phyloP scores from a whole-genome alignment of 1,284 basidiomycete genomes.

The Rhodotorula glutinis region DNA sequence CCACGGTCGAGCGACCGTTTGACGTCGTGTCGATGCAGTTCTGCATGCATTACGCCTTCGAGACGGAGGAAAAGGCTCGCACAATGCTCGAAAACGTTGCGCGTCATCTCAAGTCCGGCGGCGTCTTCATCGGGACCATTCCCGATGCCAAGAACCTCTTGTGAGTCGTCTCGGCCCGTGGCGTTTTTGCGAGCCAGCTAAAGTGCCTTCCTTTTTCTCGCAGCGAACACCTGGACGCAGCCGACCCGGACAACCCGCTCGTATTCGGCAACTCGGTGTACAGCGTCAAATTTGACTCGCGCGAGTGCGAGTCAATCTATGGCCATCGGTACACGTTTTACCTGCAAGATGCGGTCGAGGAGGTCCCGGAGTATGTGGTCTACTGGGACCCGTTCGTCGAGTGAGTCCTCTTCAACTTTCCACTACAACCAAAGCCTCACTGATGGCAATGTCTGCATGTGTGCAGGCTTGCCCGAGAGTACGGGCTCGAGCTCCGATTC shows the following conservation, averaged over 20 bases:
- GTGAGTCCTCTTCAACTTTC: constrained; percentile 54
- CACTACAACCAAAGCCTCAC: too few relatives aligned
- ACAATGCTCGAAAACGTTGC: constrained; percentile 92
- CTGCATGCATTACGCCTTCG: constrained; percentile 99
- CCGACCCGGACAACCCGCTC: constrained; percentile 52
- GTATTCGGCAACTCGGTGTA: constrained; percentile 90
- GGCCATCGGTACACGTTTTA: constrained; percentile 94
- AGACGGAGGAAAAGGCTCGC: constrained; percentile 75
- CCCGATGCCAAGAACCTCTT: constrained; percentile 77
- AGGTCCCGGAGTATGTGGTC: constrained; percentile 96
- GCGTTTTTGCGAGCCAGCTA: not conserved
- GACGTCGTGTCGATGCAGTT: constrained; percentile 98
- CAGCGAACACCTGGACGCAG: constrained; percentile 46
- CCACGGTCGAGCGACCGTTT: constrained; percentile 58
- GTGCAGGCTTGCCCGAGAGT: constrained; percentile 74
- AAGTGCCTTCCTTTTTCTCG: not conserved
- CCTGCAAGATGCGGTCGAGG: constrained; percentile 88
- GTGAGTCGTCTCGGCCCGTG: constrained; percentile 53
- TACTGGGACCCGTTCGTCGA: constrained; percentile 86
- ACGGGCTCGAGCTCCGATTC: constrained; percentile 70
- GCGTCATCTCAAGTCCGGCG: constrained; percentile 73
- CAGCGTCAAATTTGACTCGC: constrained; percentile 73
- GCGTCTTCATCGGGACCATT: constrained; percentile 89
- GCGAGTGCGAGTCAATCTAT: constrained; percentile 46
- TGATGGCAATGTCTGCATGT: not conserved